Evolutionary conservation across 2,329 filamentous ascomycete genomes (phyloP), one percentile per base, ranked within the genome.

Genomic region (Diatrype stigma): DNA sequence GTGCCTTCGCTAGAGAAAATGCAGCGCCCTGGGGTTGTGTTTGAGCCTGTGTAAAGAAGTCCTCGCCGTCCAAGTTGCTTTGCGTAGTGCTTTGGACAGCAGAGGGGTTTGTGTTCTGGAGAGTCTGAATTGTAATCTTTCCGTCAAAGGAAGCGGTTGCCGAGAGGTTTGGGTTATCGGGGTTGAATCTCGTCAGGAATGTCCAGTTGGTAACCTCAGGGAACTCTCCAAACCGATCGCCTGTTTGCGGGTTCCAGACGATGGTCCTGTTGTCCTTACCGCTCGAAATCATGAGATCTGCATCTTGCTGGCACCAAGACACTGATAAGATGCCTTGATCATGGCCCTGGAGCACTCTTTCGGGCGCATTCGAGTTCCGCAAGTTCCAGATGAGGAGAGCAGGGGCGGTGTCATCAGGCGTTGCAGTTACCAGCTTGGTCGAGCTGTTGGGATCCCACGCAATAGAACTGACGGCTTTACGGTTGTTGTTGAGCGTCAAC

Each of bases 151-250:
- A 96, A 10, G 95, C 94, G 17, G 94, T 97, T 17, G 95, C 95
- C 46, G 93, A 90, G 51, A 99, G 78, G 65, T 86, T 89, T 11
- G 94, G 93, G 69, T 99, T 96, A 60, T 89, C 85, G 28, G 94
- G 94, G 68, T 96, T 92, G 80, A 95, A 97, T 55, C 87, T 83
- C 5, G 94, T 96, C 67, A 93, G 86, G 76, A 99, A 99, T 6
- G 92, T 96, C 93, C 94, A 99, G 71, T 97, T 99, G n/a, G 93
- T 96, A 49, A 96, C 92, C 63, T 96, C 90, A 4, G 93, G 92
- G 65, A 97, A 93, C 71, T 97, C 93, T 58, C 95, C 94, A 56
- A 91, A 87, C 12, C 82, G 79, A 66, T 94, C 84, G 48, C 93
- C 93, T 2, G 88, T 96, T 64, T 94, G 89, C 1, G 94, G 90